A percentile compares a stretch with the other conserved stretches of the same genome.
phyloP scores from a whole-genome alignment of 2,329 filamentous ascomycete species.

The Cylindrodendrum hubeiense region DNA sequence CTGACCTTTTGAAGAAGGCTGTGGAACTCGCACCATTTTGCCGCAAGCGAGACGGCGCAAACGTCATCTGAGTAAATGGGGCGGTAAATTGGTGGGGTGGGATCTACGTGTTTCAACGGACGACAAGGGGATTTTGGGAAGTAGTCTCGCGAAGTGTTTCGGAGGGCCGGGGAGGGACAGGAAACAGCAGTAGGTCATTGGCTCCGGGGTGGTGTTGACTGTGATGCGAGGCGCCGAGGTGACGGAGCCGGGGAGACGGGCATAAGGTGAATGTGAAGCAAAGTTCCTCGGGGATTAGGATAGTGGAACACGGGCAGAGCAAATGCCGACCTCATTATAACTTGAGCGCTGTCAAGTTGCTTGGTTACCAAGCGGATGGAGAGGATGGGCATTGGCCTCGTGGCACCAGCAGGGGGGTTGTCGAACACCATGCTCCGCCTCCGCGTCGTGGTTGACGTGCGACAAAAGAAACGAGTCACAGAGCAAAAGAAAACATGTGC shows the following conservation, averaged over 20 bases:
- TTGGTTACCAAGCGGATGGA: constrained; percentile 4
- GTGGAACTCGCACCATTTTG: constrained; percentile 9
- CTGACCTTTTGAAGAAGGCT: background rate
- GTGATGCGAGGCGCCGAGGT: background rate
- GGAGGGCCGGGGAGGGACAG: background rate
- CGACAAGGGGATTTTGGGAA: background rate
- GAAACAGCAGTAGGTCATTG: background rate
- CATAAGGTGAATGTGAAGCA: too few relatives aligned
- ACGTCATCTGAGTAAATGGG: constrained; percentile 4
- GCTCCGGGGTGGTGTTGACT: background rate
- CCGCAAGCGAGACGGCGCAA: constrained; percentile 20
- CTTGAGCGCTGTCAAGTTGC: too few relatives aligned
- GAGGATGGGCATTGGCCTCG: constrained; percentile 34
- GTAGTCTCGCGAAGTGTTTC: background rate
- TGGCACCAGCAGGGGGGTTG: constrained; percentile 35
- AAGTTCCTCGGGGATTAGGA: too few relatives aligned
- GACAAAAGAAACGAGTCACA: background rate
- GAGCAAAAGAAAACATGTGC: background rate
- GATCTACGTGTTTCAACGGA: constrained; percentile 21
- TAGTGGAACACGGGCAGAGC: too few relatives aligned
- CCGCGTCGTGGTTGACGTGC: constrained; percentile 1
- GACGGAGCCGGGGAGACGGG: too few relatives aligned
- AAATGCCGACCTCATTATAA: too few relatives aligned
- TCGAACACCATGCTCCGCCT: background rate
- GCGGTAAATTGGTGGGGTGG: constrained; percentile 22